Evolutionary conservation across 2,329 filamentous ascomycete genomes (phyloP).

Genomic region (Hypoxylon sp.): DNA sequence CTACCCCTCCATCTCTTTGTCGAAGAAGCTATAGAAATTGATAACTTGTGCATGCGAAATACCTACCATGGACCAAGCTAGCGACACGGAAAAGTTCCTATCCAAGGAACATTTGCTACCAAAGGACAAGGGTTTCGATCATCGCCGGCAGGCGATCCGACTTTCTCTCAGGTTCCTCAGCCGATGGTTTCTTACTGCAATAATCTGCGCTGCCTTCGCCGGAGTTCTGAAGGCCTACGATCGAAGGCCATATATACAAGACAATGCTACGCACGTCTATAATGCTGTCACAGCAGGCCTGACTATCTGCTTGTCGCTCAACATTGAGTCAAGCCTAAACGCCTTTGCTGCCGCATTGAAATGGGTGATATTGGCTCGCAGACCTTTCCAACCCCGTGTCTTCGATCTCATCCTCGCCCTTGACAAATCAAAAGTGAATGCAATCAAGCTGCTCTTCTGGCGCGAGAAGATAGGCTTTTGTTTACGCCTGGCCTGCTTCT

Average conservation of each 20-base stretch:
- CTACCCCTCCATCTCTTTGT: not conserved
- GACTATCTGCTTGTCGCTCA: conserved; percentile 21
- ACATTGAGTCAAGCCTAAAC: conserved; percentile 18
- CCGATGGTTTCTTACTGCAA: conserved; percentile 20
- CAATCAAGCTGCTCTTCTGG: conserved; percentile 8
- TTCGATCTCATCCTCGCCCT: conserved; percentile 18
- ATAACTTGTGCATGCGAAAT: not conserved
- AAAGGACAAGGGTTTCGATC: not conserved
- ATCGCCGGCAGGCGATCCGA: not conserved
- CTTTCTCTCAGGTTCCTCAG: conserved; percentile 5
- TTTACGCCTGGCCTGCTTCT: conserved; percentile 4
- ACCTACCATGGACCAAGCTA: not conserved
- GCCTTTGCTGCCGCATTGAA: conserved; percentile 7
- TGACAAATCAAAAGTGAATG: conserved; percentile 15
- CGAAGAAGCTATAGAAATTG: not conserved
- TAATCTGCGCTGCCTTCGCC: conserved; percentile 12
- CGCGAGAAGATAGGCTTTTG: not conserved
- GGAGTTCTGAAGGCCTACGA: conserved; percentile 19
- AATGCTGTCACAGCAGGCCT: conserved; percentile 13
- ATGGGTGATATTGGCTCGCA: conserved; percentile 11
- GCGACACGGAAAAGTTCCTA: not conserved
- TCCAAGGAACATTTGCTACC: not conserved
- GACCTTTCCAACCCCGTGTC: conserved; percentile 1
- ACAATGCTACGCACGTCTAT: conserved; percentile 12
- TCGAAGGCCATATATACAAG: conserved; percentile 2